Percentiles rank a stretch among this genome's conserved stretches.
Evolutionary conservation across 495 filamentous ascomycete genomes (phyloP).

Genomic region (Saxophila tyrrhenica): DNA sequence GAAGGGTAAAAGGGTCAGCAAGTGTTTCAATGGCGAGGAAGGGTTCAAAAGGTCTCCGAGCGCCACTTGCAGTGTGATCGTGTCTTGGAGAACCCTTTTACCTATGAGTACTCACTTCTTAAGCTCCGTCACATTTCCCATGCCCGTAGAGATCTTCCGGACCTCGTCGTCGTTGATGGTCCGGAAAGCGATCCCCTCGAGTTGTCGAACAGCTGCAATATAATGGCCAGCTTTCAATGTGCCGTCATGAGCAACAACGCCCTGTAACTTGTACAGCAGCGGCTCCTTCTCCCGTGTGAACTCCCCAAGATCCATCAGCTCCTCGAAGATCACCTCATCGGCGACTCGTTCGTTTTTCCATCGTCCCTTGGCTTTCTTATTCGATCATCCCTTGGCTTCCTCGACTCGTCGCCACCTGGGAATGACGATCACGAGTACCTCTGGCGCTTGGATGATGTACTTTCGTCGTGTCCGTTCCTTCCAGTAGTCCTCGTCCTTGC

Average conservation of each 20-base stretch:
- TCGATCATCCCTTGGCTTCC: too few species aligned
- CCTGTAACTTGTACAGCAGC: not conserved
- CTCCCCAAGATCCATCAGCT: conserved; percentile 2
- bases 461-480: not conserved
- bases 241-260: conserved; percentile 6
- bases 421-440: conserved; percentile 5
- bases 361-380: too few species aligned
- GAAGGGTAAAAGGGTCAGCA: too few species aligned
- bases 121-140: not conserved
- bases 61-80: too few species aligned
- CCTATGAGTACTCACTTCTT: too few species aligned
- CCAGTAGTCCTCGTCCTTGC: not conserved
- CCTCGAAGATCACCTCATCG: not conserved
- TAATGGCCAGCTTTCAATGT: conserved; percentile 3
- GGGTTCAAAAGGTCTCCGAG: too few species aligned
- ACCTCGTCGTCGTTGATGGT: conserved; percentile 2
- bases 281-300: not conserved
- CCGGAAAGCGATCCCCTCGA: not conserved
- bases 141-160: not conserved
- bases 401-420: not conserved
- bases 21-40: too few species aligned
- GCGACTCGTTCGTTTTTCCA: not conserved
- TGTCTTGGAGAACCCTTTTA: too few species aligned
- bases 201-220: not conserved
- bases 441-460: conserved; percentile 2